A percentile compares a stretch with the other conserved stretches of the same genome.
Evolutionary conservation across 257 asterid species (phyloP).

Genomic region (Nicotiana benthamiana): DNA sequence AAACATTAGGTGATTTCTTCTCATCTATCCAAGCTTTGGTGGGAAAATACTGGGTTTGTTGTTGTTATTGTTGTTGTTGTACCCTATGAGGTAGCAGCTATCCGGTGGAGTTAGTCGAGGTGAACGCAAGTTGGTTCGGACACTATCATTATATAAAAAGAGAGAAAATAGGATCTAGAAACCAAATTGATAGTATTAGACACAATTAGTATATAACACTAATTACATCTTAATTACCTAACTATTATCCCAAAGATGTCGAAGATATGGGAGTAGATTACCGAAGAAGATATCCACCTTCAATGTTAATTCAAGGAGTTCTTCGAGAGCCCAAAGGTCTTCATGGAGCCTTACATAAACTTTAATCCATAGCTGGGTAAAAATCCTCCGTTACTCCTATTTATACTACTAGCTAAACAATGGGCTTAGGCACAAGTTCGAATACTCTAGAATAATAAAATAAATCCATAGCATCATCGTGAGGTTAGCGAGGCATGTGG

Average conservation of each 20-base stretch:
- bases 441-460: background rate
- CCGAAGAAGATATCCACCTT: background rate
- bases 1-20: too few relatives aligned
- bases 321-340: background rate
- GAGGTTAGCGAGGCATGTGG: background rate
- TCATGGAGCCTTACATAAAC: background rate
- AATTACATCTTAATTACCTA: background rate
- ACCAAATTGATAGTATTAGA: background rate
- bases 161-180: background rate
- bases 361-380: background rate
- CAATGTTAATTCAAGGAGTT: background rate
- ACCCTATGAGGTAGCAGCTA: too few relatives aligned
- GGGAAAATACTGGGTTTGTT: too few relatives aligned
- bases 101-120: too few relatives aligned
- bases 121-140: too few relatives aligned
- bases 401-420: background rate
- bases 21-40: too few relatives aligned
- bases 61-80: too few relatives aligned
- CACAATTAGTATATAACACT: background rate
- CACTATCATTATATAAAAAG: too few relatives aligned
- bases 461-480: background rate
- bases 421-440: background rate
- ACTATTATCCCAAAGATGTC: background rate
- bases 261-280: background rate
- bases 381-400: background rate